Base-by-base conservation (phyloP, 192 early-diverging fungal species). In the Podila epigama region DNA sequence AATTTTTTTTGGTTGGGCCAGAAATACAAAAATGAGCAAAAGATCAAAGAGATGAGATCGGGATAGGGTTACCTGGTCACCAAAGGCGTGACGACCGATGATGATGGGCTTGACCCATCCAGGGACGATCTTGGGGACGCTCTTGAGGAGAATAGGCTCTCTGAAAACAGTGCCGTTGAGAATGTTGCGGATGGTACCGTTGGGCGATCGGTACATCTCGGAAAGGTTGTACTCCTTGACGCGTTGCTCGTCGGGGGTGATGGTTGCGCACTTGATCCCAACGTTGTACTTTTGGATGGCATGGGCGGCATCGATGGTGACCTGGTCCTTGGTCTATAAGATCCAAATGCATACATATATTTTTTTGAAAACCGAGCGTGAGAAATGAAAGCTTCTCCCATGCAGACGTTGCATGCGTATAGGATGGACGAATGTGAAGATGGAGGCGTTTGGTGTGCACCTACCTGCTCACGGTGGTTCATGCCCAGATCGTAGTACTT, bases 221-320 rank as follows among this genome's bases (percentile, higher is more conserved):
- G 97, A 93, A 59, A 99, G 86, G 57, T 91, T 90, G 75, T 96
- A 99, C 81, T 98, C 96, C 73, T 96, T 85, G 58, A 99, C 96
- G 73, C 97, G 94, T 18, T 85, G 90, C 65, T 94, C 92, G 79
- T 99, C 97, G 28, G 97, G 96, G n/a, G 97, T 99, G 75, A 99
- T 99, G 42, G 97, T 99, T n/a, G 97, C 97, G 80, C 97, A 99
- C 85, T 99, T 99, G 83, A 99, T 99, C 60, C 95, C 92, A 25
- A 96, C 96, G 82, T 97, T 96, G 88, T 98, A 97, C 87, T 96
- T 94, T 68, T 92, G 87, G 78, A 97, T 98, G 8, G 97, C 97
- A 64, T 95, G 90, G 42, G 97, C 97, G 31, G 97, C 93, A 39
- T 97, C 95, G 35, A 96, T 84, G 27, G 97, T 99, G 53, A 99